Conservation (phyloP, 305 asterid species). For the Fraxinus nigra region DNA sequence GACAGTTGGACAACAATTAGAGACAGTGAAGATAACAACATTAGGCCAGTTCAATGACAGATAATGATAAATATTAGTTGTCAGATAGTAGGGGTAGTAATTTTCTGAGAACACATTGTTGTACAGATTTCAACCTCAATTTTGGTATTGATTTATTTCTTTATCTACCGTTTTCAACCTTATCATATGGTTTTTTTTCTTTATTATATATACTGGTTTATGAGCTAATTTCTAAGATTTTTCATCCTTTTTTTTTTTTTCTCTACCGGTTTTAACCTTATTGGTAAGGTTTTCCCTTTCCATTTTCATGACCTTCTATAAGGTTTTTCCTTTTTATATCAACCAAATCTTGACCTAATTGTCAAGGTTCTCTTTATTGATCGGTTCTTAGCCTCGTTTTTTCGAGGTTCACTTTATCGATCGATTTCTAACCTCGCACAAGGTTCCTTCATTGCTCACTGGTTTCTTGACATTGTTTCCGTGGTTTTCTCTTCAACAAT, state of each 20-base stretch:
- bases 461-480: neutral
- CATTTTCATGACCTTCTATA: neutral
- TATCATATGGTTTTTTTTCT: neutral
- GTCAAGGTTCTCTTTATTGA: neutral
- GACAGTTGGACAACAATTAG: slow-evolving; percentile 56
- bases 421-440: neutral
- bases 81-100: slow-evolving; percentile 11
- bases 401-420: neutral
- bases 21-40: slow-evolving; percentile 17
- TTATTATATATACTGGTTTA: neutral
- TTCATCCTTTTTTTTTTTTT: too few relatives aligned
- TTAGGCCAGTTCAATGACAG: neutral
- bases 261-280: neutral
- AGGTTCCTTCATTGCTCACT: neutral
- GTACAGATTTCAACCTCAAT: slow-evolving; percentile 1
- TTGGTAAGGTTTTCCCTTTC: neutral
- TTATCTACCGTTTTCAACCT: neutral
- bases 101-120: slow-evolving; percentile 15
- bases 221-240: neutral
- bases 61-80: slow-evolving; percentile 1
- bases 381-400: neutral
- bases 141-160: neutral
- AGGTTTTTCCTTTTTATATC: neutral
- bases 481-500: neutral
- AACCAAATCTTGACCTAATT: neutral